Conservation (phyloP, 805 yeast genomes). For the Ogataea glucozyma region DNA sequence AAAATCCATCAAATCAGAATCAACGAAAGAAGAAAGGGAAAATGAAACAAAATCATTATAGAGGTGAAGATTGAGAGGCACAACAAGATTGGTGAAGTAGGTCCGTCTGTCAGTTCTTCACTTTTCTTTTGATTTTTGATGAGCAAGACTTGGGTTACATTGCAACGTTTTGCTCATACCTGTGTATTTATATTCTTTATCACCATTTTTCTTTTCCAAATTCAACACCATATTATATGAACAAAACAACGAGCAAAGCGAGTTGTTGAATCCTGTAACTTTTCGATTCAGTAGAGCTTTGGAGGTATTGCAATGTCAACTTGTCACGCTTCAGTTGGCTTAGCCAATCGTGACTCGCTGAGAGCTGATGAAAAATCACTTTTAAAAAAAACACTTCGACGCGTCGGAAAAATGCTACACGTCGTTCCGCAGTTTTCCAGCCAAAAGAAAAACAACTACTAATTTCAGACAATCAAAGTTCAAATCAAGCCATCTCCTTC, state of each 20-base stretch:
- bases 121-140: conserved; percentile 5
- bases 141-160: background rate
- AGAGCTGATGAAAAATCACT: too few species aligned
- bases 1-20: too few species aligned
- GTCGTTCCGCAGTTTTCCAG: too few species aligned
- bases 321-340: too few species aligned
- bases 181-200: conserved; percentile 14
- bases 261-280: background rate
- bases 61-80: background rate
- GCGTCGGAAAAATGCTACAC: too few species aligned
- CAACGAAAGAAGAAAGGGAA: conserved; percentile 8
- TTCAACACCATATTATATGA: conserved; percentile 5
- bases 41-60: conserved; percentile 2
- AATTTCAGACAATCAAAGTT: too few species aligned
- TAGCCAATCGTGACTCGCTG: too few species aligned
- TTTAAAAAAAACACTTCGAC: too few species aligned
- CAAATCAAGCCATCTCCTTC: too few species aligned
- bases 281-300: background rate
- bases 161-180: conserved; percentile 8
- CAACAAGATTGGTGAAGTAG: background rate
- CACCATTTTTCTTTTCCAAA: conserved; percentile 1
- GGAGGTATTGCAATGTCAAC: too few species aligned
- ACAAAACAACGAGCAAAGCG: conserved; percentile 1
- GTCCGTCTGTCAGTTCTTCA: conserved; percentile 2
- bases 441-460: too few species aligned